phyloP scores from a whole-genome alignment of 2,329 filamentous ascomycete genomes.

The Ophioceras dolichostomum region DNA sequence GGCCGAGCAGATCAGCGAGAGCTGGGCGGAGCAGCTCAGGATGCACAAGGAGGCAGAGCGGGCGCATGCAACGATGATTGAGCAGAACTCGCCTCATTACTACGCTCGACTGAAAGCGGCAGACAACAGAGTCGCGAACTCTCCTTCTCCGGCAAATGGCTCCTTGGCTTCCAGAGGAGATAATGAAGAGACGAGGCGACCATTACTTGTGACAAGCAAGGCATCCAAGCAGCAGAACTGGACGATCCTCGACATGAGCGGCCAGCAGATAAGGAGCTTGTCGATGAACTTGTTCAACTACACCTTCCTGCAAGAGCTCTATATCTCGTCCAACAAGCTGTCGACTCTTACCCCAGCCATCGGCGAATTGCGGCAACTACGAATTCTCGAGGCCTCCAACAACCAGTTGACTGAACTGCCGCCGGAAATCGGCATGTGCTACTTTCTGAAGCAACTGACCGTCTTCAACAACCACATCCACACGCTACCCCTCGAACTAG shows the following conservation, averaged over 20 bases:
- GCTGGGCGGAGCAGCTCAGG: constrained; percentile 83
- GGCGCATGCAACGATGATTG: constrained; percentile 59
- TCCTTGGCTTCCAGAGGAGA: constrained; percentile 32
- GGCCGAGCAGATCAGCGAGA: constrained; percentile 43
- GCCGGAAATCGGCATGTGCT: constrained; percentile 92
- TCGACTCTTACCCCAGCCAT: constrained; percentile 68
- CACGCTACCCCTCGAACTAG: constrained; percentile 73
- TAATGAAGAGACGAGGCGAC: constrained; percentile 42
- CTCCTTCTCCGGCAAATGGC: not conserved
- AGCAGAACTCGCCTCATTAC: constrained; percentile 52
- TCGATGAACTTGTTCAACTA: constrained; percentile 75
- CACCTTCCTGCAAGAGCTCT: constrained; percentile 80
- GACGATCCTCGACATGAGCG: constrained; percentile 88
- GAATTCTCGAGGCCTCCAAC: constrained; percentile 75
- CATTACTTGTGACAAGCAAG: constrained; percentile 38
- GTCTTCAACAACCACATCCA: constrained; percentile 86
- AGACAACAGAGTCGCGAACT: constrained; percentile 45
- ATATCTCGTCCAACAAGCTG: constrained; percentile 88
- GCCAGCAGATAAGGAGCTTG: constrained; percentile 83
- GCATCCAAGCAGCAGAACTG: constrained; percentile 67
- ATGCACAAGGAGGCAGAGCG: constrained; percentile 66
- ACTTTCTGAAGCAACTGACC: constrained; percentile 72
- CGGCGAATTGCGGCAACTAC: constrained; percentile 69
- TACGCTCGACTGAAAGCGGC: constrained; percentile 61
- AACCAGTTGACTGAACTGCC: constrained; percentile 78